Base-by-base conservation (phyloP, 176 grass and related monocot species). In the Oryza officinalis region DNA sequence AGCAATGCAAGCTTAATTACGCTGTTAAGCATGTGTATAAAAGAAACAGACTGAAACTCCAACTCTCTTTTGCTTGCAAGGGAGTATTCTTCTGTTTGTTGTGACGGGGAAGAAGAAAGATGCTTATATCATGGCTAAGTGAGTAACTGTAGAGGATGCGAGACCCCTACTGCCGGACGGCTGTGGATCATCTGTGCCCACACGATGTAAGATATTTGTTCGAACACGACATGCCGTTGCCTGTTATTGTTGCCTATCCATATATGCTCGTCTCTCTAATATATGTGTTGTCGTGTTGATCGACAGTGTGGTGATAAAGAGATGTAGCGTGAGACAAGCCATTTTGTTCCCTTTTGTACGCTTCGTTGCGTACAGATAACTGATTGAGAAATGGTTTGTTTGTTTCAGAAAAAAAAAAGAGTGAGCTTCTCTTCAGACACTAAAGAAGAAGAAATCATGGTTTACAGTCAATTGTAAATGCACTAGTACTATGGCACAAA, bases 61-160 rank as follows among this genome's bases (percentile, higher is more conserved):
- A 26, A 17, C 23, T 68, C 33, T 59, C 69, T 82, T 82, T 64
- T 35, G 90, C 86, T 85, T 85, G 37, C 37, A 38, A 38, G 37
- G 37, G 72, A n/a, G 23, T 40, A 8, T 50, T 38, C 22, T 44
- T 52, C 31, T 81, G 78, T 61, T 38, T 75, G 30, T 11, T 70
- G 35, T 76, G 64, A 75, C 32, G n/a, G 66, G 40, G 61, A 75
- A 61, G 71, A 10, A 38, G 30, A 67, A 28, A 26, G 65, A 37
- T 20, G 22, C 28, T 61, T 65, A 54, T 70, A 54, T 80, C 28
- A 72, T 46, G 31, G 54, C 50, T 35, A 47, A 79, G 23, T 31
- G 80, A 20, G 45, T 9, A 40, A 73, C 27, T 78, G 60, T 59
- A 12, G 71, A 60, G 31, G 26, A 22, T 76, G 33, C 7, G 83